phyloP scores from a whole-genome alignment of 371 early-diverging fungal genomes.

The Mucor mucedo region DNA sequence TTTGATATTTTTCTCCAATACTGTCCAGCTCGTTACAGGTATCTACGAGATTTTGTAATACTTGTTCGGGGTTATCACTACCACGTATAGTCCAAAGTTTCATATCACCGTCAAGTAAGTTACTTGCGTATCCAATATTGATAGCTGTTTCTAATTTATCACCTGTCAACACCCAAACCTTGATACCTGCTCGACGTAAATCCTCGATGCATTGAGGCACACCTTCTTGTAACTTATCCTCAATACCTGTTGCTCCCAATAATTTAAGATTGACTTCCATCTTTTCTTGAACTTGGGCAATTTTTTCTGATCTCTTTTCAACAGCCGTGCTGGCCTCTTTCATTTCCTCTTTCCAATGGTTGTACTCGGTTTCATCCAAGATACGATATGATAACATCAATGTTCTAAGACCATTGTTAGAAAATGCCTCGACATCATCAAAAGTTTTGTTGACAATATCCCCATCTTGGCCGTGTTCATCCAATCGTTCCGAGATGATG shows the following conservation, averaged over 20 bases:
- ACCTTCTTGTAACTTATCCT: constrained; percentile 97
- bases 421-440: constrained; percentile 73
- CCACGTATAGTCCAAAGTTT: constrained; percentile 75
- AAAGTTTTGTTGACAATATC: constrained; percentile 58
- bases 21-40: constrained; percentile 25
- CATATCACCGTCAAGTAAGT: constrained; percentile 77
- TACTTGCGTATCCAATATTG: constrained; percentile 93
- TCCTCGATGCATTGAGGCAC: constrained; percentile 92
- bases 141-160: constrained; percentile 99
- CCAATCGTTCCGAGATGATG: constrained; percentile 83
- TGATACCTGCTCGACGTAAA: constrained; percentile 90
- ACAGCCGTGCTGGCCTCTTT: constrained; percentile 71
- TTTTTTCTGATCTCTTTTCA: constrained; percentile 76
- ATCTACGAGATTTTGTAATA: constrained; percentile 51
- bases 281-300: constrained; percentile 74
- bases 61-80: constrained; percentile 39
- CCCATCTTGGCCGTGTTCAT: constrained; percentile 39
- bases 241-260: constrained; percentile 97
- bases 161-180: constrained; percentile 99
- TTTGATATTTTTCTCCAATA: constrained; percentile 8
- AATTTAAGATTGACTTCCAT: constrained; percentile 83
- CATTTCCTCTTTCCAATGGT: constrained; percentile 71
- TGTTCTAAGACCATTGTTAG: constrained; percentile 88
- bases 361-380: constrained; percentile 70
- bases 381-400: constrained; percentile 83